Evolutionary conservation across 2,329 filamentous ascomycete species (phyloP), one percentile per base, ranked within the genome.

Genomic region (Sarocladium brachiariae): DNA sequence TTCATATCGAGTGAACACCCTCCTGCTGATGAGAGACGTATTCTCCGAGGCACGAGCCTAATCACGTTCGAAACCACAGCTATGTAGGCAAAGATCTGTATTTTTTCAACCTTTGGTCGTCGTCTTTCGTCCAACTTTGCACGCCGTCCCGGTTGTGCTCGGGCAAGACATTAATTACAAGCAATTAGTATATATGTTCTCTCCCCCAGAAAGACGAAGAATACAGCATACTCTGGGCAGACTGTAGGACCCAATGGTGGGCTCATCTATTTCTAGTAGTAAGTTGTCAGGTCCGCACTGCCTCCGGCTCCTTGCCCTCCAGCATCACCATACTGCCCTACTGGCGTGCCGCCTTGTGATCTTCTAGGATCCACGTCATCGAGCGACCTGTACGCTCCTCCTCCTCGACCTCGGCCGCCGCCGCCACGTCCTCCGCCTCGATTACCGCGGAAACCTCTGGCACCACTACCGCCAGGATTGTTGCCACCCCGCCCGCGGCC

Each of bases 361-460:
- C 43, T 47, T n/a, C 70, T 70, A 38, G 70, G 67, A 23, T 75
- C 76, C 24, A 83, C 73, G 57, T 89, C 85, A 61, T 88, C 85
- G 2, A 88, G 72, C 2, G 83, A 87, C 52, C 77, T 76, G 62
- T 89, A 88, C 51, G 71, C 69, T 23, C 74, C 73, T 19, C 75
- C 75, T 23, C 72, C 67, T 43, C 77, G 69, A 10, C 76, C 72
- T 43, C 77, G 64, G 4, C 70, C 68, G 16, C 67, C 64, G 31
- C 63, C 61, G 24, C 73, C 69, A 13, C 72, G 69, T 16, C 73
- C 71, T 45, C 71, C 61, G 41, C 71, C 60, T 47, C 68, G 59
- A 37, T 68, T 63, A 31, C 46, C 46, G 50, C 71, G 65, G 39
- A 65, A 65, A 11, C 69, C 66, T 19, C 66, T 64, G 13, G 63